Percentiles rank a stretch among this genome's conserved stretches.
Conservation (phyloP, 1,284 basidiomycete species). For the Cryptococcus sp. region DNA sequence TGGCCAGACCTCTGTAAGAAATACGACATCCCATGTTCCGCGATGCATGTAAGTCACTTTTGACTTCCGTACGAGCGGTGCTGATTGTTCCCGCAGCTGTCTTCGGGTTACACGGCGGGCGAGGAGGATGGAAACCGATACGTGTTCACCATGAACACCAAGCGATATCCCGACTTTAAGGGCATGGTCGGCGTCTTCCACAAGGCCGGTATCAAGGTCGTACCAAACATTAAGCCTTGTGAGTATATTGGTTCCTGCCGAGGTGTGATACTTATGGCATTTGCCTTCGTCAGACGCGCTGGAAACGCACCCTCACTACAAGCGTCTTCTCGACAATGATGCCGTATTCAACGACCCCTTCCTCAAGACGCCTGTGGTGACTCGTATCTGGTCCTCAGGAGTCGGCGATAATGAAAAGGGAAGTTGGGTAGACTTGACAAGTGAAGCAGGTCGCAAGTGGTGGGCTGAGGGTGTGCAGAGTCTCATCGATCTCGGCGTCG, state of each 20-base stretch:
- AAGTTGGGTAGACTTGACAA: conserved; percentile 55
- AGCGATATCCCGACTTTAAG: conserved; percentile 55
- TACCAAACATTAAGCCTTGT: conserved; percentile 55
- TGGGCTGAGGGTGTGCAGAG: conserved; percentile 52
- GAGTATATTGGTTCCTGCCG: conserved; percentile 20
- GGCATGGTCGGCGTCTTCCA: conserved; percentile 52
- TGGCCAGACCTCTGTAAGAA: conserved; percentile 54
- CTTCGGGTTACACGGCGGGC: conserved; percentile 54
- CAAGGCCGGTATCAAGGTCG: conserved; percentile 53
- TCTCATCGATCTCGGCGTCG: conserved; percentile 51
- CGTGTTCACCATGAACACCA: conserved; percentile 55
- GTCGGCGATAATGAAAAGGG: conserved; percentile 52
- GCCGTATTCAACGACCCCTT: conserved; percentile 50
- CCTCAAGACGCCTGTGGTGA: conserved; percentile 44
- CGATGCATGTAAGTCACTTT: conserved; percentile 36
- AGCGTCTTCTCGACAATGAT: conserved; percentile 40
- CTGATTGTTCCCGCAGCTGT: conserved; percentile 32
- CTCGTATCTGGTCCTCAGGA: conserved; percentile 53
- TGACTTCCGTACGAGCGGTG: neutral
- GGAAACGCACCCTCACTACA: conserved; percentile 47
- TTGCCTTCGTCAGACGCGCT: conserved; percentile 29
- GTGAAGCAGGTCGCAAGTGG: conserved; percentile 50
- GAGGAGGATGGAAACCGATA: conserved; percentile 49
- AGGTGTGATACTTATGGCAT: no score
- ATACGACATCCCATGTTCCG: conserved; percentile 54